phyloP scores from a whole-genome alignment of 306 rosid species.

The Prunus campanulata region DNA sequence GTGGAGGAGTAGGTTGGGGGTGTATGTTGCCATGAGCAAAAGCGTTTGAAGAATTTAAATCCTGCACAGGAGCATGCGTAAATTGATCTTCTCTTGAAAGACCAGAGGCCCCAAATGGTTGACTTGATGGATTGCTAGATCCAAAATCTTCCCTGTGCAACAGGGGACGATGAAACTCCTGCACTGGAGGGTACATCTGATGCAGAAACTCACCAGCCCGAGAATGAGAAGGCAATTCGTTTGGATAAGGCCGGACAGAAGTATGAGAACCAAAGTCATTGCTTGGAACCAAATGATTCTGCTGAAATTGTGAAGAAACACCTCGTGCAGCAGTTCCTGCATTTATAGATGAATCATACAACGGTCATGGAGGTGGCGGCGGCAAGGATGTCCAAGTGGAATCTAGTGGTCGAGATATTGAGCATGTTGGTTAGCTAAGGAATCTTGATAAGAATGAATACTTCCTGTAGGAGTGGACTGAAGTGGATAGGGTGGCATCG shows the following conservation, averaged over 20 bases:
- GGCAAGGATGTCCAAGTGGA: constrained; percentile 57
- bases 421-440: constrained; percentile 39
- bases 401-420: constrained; percentile 41
- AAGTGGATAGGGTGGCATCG: constrained; percentile 53
- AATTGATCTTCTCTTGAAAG: constrained; percentile 39
- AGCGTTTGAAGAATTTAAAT: constrained; percentile 43
- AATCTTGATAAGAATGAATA: constrained; percentile 46
- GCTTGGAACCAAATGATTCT: constrained; percentile 45
- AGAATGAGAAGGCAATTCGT: constrained; percentile 34
- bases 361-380: constrained; percentile 42
- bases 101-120: constrained; percentile 32
- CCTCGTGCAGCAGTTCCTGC: constrained; percentile 37
- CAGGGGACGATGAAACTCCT: constrained; percentile 42
- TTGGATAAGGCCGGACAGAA: constrained; percentile 36
- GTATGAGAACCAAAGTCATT: constrained; percentile 48
- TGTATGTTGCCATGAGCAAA: constrained; percentile 40
- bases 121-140: constrained; percentile 43
- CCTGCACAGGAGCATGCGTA: constrained; percentile 40
- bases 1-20: constrained; percentile 47
- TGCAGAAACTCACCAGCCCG: constrained; percentile 45
- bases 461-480: constrained; percentile 43
- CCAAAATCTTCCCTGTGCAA: constrained; percentile 41
- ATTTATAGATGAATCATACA: constrained; percentile 37
- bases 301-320: constrained; percentile 55
- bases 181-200: constrained; percentile 44